These are phyloP conservation scores for Botrytis galanthina DNA, from an alignment of 2,329 filamentous ascomycete species.

Conservation along the genomic window DNA sequence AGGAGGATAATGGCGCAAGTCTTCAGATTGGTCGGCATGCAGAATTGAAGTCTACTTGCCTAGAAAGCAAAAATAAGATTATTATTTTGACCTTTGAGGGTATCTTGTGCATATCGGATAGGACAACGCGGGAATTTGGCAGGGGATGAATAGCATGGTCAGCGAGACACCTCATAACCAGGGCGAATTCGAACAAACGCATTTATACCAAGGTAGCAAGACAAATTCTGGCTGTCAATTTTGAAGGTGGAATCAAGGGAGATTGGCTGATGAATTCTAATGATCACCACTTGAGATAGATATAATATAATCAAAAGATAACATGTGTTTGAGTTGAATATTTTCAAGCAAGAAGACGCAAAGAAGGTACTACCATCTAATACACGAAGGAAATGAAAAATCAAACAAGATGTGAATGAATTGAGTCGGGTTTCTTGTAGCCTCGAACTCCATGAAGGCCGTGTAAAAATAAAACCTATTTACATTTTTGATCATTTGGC, in stretches of 20 bases:
- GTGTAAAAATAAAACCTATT: neutral
- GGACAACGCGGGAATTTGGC: neutral
- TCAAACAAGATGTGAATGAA: neutral
- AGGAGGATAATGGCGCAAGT: neutral
- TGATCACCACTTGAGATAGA: constrained; percentile 4
- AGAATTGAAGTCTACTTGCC: neutral
- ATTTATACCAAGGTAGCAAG: neutral
- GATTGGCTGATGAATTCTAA: neutral
- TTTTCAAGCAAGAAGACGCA: neutral
- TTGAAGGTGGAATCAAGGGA: neutral
- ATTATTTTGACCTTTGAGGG: neutral
- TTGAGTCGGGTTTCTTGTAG: neutral
- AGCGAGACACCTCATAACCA: neutral
- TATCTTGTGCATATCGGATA: neutral
- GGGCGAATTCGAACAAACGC: neutral
- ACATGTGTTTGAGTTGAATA: neutral
- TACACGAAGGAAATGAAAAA: neutral
- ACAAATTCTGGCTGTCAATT: neutral
- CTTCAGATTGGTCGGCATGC: neutral
- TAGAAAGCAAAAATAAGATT: too few relatives aligned
- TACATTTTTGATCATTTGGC: neutral
- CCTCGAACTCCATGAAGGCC: neutral
- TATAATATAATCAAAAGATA: neutral
- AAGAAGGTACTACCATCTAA: neutral
- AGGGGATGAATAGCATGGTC: neutral